Evolutionary conservation across 2,329 filamentous ascomycete genomes (phyloP).

Genomic region (Sphaceloma murrayae): DNA sequence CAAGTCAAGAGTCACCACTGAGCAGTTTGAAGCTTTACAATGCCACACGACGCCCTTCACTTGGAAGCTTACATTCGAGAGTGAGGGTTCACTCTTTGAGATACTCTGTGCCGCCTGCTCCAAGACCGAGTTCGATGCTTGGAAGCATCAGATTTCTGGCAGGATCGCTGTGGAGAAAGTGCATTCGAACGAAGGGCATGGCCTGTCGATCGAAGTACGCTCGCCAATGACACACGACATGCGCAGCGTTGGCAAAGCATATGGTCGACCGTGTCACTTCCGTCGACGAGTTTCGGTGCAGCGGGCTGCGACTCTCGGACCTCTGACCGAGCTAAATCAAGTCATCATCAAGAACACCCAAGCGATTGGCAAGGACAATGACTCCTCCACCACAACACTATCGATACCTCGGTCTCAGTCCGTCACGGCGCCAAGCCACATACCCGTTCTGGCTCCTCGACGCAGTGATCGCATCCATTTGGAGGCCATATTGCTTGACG

Average conservation of each 20-base stretch:
- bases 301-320: conserved; percentile 62
- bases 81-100: conserved; percentile 67
- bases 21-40: conserved; percentile 57
- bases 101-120: conserved; percentile 81
- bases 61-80: conserved; percentile 85
- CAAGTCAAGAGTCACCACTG: background rate
- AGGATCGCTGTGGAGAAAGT: conserved; percentile 42
- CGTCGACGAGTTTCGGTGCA: conserved; percentile 68
- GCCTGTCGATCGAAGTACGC: conserved; percentile 43
- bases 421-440: conserved; percentile 56
- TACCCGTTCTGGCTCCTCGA: conserved; percentile 63
- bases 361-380: conserved; percentile 48
- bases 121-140: conserved; percentile 65
- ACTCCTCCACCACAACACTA: conserved; percentile 36
- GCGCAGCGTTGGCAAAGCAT: conserved; percentile 63
- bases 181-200: conserved; percentile 41
- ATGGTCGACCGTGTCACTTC: conserved; percentile 58
- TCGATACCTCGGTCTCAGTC: conserved; percentile 71
- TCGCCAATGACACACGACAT: conserved; percentile 61
- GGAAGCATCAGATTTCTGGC: conserved; percentile 59
- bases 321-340: conserved; percentile 59
- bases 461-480: conserved; percentile 67
- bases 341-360: conserved; percentile 83
- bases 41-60: conserved; percentile 79
- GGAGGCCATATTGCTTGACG: conserved; percentile 62